Evolutionary conservation across 495 filamentous ascomycete genomes (phyloP).

Genomic region (Tuber magnatum): DNA sequence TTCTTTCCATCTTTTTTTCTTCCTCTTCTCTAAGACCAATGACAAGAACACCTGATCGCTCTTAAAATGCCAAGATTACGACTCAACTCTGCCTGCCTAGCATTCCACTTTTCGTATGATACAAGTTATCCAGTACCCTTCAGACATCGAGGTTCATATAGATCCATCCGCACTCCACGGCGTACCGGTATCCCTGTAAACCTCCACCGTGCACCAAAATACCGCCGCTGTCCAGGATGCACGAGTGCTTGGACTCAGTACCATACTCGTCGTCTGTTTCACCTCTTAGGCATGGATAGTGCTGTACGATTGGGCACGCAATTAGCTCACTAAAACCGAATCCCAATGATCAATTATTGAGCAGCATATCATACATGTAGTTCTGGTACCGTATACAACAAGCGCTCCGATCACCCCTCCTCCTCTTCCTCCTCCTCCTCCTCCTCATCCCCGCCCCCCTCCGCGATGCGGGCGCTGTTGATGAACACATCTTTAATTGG

Average conservation of each 20-base stretch:
- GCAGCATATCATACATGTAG: neutral
- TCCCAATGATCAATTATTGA: neutral
- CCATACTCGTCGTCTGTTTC: neutral
- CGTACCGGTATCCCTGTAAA: too few species aligned
- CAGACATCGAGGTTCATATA: too few species aligned
- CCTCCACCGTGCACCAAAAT: too few species aligned
- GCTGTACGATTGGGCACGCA: neutral
- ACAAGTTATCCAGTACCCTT: too few species aligned
- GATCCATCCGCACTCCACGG: too few species aligned
- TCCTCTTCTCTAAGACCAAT: too few species aligned
- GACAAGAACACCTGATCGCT: too few species aligned
- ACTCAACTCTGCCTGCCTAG: too few species aligned
- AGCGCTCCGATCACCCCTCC: constrained; percentile 18
- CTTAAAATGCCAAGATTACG: too few species aligned
- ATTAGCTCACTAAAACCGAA: neutral
- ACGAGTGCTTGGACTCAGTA: neutral
- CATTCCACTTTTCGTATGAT: too few species aligned
- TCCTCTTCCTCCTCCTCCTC: constrained; percentile 51
- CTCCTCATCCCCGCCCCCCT: constrained; percentile 49
- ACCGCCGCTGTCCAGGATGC: neutral
- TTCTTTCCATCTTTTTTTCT: too few species aligned
- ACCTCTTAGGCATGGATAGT: neutral
- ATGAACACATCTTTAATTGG: constrained; percentile 81
- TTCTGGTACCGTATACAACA: neutral
- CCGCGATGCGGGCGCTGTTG: constrained; percentile 58